Evolutionary conservation across 1,284 basidiomycete species (phyloP), one percentile per base, ranked within the genome.

Genomic region (Coniferiporia sulphurascens): DNA sequence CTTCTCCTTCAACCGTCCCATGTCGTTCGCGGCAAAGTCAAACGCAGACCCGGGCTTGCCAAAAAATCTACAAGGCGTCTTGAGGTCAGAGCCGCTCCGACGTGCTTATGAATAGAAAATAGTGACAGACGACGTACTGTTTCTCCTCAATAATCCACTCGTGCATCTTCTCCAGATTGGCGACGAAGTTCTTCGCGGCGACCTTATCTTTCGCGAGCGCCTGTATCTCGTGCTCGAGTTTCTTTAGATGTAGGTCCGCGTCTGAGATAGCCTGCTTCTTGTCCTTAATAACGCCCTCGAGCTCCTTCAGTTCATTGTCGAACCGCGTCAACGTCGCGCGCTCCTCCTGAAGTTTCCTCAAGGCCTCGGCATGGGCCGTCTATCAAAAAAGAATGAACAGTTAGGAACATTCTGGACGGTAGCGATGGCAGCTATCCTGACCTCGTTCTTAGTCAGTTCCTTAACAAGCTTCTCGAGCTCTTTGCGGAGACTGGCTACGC

Each of bases 121-220:
- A 6, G 10, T 38, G 52, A 10, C 32, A 22, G 19, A 34, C 21
- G 10, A 79, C 89, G 66, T 67, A 95, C 92, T 87, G 80, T 65
- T 87, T 82, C 69, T 98, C 95, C 53, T 94, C 86, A 10, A 71
- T 69, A 63, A 99, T 98, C 96, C 97, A 99, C 0, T 87, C 82
- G 67, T 90, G 84, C 69, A 88, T 84, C 67, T 88, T 86, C 75
- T 98, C 95, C 10, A 98, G 78, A 55, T 77, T 74, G 43, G 76
- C 68, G n/a, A 81, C 77, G 45, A 64, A 56, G 58, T 80, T 80
- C n/a, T 62, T 61, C 2, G 80, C 79, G 1, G 73, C 58, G 3
- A 75, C 68, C 65, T 77, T 78, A 61, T 89, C 89, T 73, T 79
- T 90, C 21, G 67, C 72, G 32, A 87, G 65, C 2, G 70, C 70